Evolutionary conservation across 2,329 filamentous ascomycete species (phyloP).

Genomic region (Fusarium bactridioides): DNA sequence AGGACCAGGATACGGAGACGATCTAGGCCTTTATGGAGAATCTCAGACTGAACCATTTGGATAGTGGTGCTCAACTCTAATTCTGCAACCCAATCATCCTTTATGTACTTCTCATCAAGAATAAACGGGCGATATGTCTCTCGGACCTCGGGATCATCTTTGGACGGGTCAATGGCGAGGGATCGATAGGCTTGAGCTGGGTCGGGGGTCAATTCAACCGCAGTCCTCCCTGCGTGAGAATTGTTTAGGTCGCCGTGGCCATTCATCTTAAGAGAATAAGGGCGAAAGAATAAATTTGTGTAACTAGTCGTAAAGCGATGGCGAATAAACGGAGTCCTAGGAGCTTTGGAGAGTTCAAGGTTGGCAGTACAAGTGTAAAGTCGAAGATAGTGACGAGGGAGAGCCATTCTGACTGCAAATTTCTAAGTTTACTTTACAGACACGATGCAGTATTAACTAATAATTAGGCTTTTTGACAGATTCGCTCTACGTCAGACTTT

Average conservation of each 20-base stretch:
- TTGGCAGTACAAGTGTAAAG: neutral
- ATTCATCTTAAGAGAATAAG: neutral
- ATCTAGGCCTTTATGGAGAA: neutral
- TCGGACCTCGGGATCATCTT: fast-evolving
- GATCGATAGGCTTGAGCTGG: fast-evolving
- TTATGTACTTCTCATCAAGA: fast-evolving
- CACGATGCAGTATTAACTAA: neutral
- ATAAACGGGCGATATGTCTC: neutral
- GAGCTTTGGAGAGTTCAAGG: fast-evolving
- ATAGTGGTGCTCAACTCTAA: neutral
- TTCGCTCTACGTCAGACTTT: neutral
- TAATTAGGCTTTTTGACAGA: neutral
- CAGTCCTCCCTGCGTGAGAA: neutral
- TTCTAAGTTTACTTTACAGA: fast-evolving
- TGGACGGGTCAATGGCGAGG: neutral
- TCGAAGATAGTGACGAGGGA: neutral
- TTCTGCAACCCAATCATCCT: neutral
- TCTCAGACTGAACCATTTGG: neutral
- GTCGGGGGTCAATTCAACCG: fast-evolving
- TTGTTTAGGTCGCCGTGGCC: fast-evolving
- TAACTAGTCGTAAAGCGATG: neutral
- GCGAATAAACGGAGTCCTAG: fast-evolving
- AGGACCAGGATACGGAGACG: neutral
- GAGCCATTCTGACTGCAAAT: neutral
- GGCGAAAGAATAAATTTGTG: fast-evolving